These are phyloP conservation scores for Talaromyces ruber DNA, from an alignment of 495 filamentous ascomycete genomes.

Conservation along the genomic window DNA sequence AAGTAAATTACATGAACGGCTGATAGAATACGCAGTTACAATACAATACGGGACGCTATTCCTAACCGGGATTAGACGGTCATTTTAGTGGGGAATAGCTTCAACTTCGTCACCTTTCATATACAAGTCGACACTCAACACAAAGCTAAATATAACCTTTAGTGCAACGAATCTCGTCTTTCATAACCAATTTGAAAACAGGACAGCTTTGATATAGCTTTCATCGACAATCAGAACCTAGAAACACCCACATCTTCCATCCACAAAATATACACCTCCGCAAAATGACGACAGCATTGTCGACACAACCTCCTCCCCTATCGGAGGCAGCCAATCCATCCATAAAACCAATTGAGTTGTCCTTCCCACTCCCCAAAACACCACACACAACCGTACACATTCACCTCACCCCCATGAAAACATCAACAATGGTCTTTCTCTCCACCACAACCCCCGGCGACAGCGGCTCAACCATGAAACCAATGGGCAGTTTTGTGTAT, in stretches of 20 bases:
- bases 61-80: not conserved
- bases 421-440: slow-evolving; percentile 65
- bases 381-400: slow-evolving; percentile 73
- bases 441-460: slow-evolving; percentile 61
- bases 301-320: slow-evolving; percentile 7
- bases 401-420: slow-evolving; percentile 59
- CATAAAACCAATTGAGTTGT: slow-evolving; percentile 52
- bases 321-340: slow-evolving; percentile 17
- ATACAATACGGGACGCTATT: not conserved
- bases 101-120: not conserved
- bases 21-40: not conserved
- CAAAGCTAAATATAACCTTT: not conserved
- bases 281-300: slow-evolving; percentile 8
- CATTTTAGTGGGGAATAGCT: not conserved
- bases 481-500: slow-evolving; percentile 73
- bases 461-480: slow-evolving; percentile 21
- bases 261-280: not conserved
- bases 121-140: not conserved
- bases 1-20: not conserved
- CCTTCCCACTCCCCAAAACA: slow-evolving; percentile 68
- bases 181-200: not conserved
- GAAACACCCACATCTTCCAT: not conserved
- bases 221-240: not conserved
- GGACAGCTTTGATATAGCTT: not conserved
- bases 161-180: not conserved